Base-by-base conservation (phyloP, 1,284 basidiomycete genomes). In the Ustilago nuda region DNA sequence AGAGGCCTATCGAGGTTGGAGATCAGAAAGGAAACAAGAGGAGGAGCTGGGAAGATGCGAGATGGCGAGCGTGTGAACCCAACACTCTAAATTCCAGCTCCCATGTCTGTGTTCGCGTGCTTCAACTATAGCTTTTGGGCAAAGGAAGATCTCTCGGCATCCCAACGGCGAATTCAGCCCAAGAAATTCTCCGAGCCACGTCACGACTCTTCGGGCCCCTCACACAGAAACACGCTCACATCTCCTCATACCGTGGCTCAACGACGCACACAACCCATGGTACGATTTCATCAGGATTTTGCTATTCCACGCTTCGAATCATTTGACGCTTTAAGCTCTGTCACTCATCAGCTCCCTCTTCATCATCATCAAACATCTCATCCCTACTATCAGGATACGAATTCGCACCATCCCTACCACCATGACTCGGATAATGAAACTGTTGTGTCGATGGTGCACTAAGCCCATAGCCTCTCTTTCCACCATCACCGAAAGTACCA, bases 401-500 rank as follows among this genome's bases (percentile, higher is more conserved):
- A 19, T 58, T 62, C 3, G 64, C 56, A 8, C 45, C 51, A 3
- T 23, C 27, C 39, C 41, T 57, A 17, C n/a, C 33, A 12, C 50
- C 13, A n/a, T 11, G 63, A 13, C 11, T 51, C 46, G 66, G 72
- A 53, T 68, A 71, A 43, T 76, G 63, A 23, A 76, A 71, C 19
- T 76, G 73, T 11, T 76, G 73, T 13, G 64, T 59, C 3, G 57
- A 64, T 0, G 73, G 68, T 32, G 73, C 73, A 35, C 64, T 67
- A 0, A 67, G 61, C 5, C 73, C 73, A 43, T 76, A 68, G 1
- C 73, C 68, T 19, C 68, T 60, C 30, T 72, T 65, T 0, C 48
- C 48, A 8, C 36, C 57, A 13, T 39, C 32, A 4, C 33, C 45
- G 15, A 59, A 37, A 15, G 54, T 54, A 8, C 43, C 54, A 5